A percentile compares a stretch with the other conserved stretches of the same genome.
These are phyloP conservation scores for Kalaharituber pfeilii DNA, from an alignment of 2,329 filamentous ascomycete species.

Conservation along the genomic window DNA sequence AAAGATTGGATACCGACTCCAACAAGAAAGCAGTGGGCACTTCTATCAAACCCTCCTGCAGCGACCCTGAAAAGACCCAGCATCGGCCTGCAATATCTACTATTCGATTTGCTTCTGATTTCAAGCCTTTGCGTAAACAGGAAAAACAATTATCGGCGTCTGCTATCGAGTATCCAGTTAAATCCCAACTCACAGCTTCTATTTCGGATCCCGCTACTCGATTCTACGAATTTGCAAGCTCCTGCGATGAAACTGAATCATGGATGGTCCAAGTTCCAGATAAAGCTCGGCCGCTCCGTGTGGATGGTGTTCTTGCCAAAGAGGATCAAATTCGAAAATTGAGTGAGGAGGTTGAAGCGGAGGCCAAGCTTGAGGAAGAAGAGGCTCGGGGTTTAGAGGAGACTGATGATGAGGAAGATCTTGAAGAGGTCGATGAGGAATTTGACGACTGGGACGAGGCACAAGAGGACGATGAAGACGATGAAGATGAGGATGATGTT, in stretches of 20 bases:
- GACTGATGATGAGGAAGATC: slow-evolving; percentile 30
- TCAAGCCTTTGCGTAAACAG: neutral
- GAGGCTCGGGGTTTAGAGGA: slow-evolving; percentile 31
- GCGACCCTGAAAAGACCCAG: neutral
- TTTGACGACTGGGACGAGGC: slow-evolving; percentile 34
- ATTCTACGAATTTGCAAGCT: slow-evolving; percentile 88
- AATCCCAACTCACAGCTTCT: neutral
- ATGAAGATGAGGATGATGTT: slow-evolving; percentile 30
- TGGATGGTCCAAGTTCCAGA: slow-evolving; percentile 63
- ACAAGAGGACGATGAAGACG: slow-evolving; percentile 48
- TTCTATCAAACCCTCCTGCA: neutral
- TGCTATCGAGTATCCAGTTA: neutral
- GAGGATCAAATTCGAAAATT: slow-evolving; percentile 76
- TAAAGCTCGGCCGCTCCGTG: slow-evolving; percentile 55
- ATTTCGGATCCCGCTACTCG: slow-evolving; percentile 10
- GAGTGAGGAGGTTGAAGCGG: slow-evolving; percentile 78
- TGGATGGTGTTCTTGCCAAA: slow-evolving; percentile 76
- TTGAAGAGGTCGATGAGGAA: slow-evolving; percentile 34
- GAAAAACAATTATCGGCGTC: neutral
- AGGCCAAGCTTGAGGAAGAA: slow-evolving; percentile 59
- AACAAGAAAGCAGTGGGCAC: too few species aligned
- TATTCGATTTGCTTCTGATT: neutral
- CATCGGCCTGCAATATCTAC: neutral
- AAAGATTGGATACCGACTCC: too few species aligned
- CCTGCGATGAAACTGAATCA: slow-evolving; percentile 64